Evolutionary conservation across 495 filamentous ascomycete species (phyloP).

Genomic region (Penicillium maclennaniae): DNA sequence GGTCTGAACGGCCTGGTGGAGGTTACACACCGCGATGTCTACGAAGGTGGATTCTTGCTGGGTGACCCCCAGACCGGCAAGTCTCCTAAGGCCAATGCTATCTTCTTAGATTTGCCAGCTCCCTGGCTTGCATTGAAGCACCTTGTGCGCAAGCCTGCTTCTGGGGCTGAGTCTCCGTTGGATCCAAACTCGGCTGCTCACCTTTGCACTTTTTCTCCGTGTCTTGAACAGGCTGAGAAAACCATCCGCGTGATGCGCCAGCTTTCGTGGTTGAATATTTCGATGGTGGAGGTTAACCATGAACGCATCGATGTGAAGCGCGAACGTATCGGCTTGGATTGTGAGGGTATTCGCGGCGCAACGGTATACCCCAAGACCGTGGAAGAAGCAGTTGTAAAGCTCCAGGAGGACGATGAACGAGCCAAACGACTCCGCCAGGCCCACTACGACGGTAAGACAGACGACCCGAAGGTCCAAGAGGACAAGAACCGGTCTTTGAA

Average conservation of each 20-base stretch:
- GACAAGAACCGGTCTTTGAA: neutral
- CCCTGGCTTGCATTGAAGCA: conserved; percentile 89
- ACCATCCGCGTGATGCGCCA: conserved; percentile 75
- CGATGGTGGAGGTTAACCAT: conserved; percentile 83
- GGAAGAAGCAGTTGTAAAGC: conserved; percentile 67
- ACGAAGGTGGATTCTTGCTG: conserved; percentile 75
- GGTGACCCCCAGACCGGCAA: conserved; percentile 37
- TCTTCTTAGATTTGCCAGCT: conserved; percentile 92
- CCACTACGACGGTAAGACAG: conserved; percentile 1
- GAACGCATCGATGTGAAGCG: conserved; percentile 74
- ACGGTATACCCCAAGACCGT: conserved; percentile 63
- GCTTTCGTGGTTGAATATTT: conserved; percentile 83
- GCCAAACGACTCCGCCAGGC: conserved; percentile 51
- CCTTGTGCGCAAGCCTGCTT: conserved; percentile 58
- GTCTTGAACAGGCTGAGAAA: conserved; percentile 87
- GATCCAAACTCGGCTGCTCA: conserved; percentile 62
- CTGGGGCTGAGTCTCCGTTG: conserved; percentile 55
- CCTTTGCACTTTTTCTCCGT: conserved; percentile 92
- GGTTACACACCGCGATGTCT: conserved; percentile 91
- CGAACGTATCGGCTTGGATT: conserved; percentile 66
- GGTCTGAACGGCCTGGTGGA: conserved; percentile 67
- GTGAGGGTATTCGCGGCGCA: conserved; percentile 56
- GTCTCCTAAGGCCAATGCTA: conserved; percentile 66
- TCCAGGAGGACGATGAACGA: conserved; percentile 68
- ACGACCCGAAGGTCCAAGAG: neutral